Evolutionary conservation across 2,329 filamentous ascomycete species (phyloP).

Genomic region (Orbilia blumenaviensis): DNA sequence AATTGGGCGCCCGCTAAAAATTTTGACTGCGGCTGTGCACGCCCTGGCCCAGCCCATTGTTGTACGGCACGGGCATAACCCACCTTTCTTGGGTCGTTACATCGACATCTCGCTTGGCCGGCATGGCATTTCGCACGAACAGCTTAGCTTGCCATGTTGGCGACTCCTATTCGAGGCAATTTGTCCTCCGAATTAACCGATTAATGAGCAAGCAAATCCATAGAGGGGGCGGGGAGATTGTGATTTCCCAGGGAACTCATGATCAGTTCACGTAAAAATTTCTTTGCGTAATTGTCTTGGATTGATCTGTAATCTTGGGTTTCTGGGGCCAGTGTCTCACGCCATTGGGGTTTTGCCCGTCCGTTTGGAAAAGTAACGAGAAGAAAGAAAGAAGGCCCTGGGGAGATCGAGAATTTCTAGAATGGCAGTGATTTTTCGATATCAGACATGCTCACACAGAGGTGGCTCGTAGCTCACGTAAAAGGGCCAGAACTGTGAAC

Average conservation of each 20-base stretch:
- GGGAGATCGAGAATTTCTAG: constrained; percentile 16
- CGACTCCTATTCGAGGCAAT: constrained; percentile 25
- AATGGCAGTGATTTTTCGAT: constrained; percentile 1
- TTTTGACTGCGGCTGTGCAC: constrained; percentile 43
- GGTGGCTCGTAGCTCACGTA: constrained; percentile 1
- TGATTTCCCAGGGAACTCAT: not conserved
- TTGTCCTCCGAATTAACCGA: constrained; percentile 17
- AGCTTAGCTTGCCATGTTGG: no score
- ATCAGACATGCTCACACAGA: constrained; percentile 9
- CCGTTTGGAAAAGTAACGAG: constrained; percentile 14
- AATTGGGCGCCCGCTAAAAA: not conserved
- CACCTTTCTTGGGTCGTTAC: constrained; percentile 10
- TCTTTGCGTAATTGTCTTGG: not conserved
- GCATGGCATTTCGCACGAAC: constrained; percentile 13
- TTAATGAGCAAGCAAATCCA: constrained; percentile 1
- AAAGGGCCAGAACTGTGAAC: not conserved
- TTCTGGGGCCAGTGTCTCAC: constrained; percentile 8
- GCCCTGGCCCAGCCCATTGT: not conserved
- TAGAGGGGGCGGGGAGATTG: constrained; percentile 12
- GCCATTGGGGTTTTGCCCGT: not conserved
- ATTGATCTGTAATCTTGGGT: constrained; percentile 7
- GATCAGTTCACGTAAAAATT: constrained; percentile 7
- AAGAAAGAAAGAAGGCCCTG: not conserved
- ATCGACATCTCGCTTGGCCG: constrained; percentile 28
- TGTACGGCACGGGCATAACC: constrained; percentile 3